A percentile compares a stretch with the other conserved stretches of the same genome.
phyloP scores from a whole-genome alignment of 2,329 filamentous ascomycete genomes.

The Fusarium mundagurra region DNA sequence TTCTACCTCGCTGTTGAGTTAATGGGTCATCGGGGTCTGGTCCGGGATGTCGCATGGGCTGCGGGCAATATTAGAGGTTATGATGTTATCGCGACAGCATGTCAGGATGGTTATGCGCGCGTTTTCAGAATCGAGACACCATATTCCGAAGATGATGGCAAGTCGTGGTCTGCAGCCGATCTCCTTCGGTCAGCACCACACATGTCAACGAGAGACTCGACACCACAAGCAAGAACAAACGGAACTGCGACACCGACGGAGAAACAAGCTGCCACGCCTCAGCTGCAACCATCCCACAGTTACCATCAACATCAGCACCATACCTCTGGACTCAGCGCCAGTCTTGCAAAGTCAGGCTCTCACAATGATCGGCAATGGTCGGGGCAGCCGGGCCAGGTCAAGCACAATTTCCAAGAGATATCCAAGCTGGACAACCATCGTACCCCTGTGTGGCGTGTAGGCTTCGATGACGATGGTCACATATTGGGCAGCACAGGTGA shows the following conservation, averaged over 20 bases:
- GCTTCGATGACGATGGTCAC: conserved; percentile 76
- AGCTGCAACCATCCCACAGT: conserved; percentile 31
- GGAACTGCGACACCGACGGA: conserved; percentile 36
- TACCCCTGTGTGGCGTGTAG: conserved; percentile 79
- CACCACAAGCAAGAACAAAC: conserved; percentile 46
- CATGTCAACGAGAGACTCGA: conserved; percentile 39
- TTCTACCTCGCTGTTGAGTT: conserved; percentile 89
- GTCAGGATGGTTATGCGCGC: conserved; percentile 88
- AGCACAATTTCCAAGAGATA: conserved; percentile 70
- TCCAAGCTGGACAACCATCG: conserved; percentile 74
- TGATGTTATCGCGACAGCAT: conserved; percentile 90
- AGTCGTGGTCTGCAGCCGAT: conserved; percentile 60
- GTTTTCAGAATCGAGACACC: conserved; percentile 84
- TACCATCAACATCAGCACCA: conserved; percentile 50
- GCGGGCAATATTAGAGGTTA: conserved; percentile 90
- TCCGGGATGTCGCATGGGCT: conserved; percentile 92
- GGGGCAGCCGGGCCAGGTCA: conserved; percentile 71
- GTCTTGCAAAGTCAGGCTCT: conserved; percentile 60
- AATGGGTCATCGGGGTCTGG: conserved; percentile 76
- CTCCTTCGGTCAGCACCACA: conserved; percentile 51
- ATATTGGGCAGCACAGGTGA: conserved; percentile 80
- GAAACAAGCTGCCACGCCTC: conserved; percentile 40
- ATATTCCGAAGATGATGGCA: conserved; percentile 56
- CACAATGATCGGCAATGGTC: conserved; percentile 61
- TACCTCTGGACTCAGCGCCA: conserved; percentile 61